A percentile compares a stretch with the other conserved stretches of the same genome.
Evolutionary conservation across 768 basidiomycete species (phyloP).

Genomic region (Candolleomyces aberdarensis): DNA sequence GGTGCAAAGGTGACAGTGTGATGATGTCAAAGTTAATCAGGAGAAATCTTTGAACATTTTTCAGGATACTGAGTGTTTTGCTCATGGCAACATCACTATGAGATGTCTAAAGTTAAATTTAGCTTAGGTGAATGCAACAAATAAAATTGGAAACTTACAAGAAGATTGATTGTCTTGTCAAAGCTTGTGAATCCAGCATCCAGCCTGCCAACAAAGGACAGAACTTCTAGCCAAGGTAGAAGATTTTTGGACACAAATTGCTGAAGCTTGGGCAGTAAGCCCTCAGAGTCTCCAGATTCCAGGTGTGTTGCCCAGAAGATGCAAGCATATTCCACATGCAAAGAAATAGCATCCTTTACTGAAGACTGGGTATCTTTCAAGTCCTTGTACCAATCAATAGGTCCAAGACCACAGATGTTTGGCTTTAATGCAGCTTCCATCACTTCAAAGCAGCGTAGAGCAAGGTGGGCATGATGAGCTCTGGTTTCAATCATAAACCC

Average conservation of each 20-base stretch:
- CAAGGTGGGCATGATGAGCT: background rate
- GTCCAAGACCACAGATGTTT: background rate
- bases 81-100: background rate
- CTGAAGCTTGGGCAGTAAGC: background rate
- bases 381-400: background rate
- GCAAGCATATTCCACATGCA: background rate
- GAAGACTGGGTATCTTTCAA: background rate
- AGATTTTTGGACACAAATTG: background rate
- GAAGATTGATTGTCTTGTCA: background rate
- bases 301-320: background rate
- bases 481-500: background rate
- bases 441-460: background rate
- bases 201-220: background rate
- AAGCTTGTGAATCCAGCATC: background rate
- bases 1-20: background rate
- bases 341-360: background rate
- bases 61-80: background rate
- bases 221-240: background rate
- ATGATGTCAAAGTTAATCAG: background rate
- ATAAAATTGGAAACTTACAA: background rate
- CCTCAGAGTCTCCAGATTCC: background rate
- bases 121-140: background rate
- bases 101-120: background rate
- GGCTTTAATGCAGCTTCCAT: background rate
- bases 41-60: background rate